Conservation (phyloP, 2,329 filamentous ascomycete species). For the Bipolaris sorokiniana region DNA sequence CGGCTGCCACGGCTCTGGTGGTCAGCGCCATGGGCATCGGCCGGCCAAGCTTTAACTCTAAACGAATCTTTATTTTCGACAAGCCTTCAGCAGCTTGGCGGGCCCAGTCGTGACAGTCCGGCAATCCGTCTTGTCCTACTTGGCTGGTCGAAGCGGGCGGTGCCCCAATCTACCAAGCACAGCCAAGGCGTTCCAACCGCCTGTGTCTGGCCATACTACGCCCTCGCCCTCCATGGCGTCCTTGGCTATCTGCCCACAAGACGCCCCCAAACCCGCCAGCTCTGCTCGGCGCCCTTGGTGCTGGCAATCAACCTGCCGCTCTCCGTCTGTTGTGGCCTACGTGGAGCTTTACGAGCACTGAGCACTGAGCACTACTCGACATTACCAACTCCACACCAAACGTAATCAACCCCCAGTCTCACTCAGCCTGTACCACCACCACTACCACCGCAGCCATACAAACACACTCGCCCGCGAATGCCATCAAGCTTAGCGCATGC, state of each 20-base stretch:
- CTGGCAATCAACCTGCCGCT: not conserved
- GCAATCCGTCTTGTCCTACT: slow-evolving; percentile 37
- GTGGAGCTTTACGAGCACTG: slow-evolving; percentile 13
- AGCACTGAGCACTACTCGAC: too few species aligned
- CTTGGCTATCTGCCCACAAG: slow-evolving; percentile 32
- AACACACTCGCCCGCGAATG: slow-evolving; percentile 25
- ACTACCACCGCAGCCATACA: too few species aligned
- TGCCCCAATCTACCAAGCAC: slow-evolving; percentile 24
- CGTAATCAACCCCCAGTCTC: slow-evolving; percentile 32
- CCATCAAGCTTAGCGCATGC: slow-evolving; percentile 40
- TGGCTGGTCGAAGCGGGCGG: slow-evolving; percentile 17
- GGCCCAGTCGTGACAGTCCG: slow-evolving; percentile 25
- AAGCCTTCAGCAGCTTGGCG: slow-evolving; percentile 45
- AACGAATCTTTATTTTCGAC: slow-evolving; percentile 43
- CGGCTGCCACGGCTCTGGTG: slow-evolving; percentile 22
- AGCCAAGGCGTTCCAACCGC: slow-evolving; percentile 27
- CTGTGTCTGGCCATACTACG: slow-evolving; percentile 17
- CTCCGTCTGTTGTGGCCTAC: slow-evolving; percentile 15
- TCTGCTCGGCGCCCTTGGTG: slow-evolving; percentile 11
- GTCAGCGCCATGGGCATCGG: slow-evolving; percentile 26
- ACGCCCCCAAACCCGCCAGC: slow-evolving; percentile 1
- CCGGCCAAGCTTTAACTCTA: slow-evolving; percentile 44
- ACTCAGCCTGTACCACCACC: slow-evolving; percentile 19
- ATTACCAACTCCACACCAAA: slow-evolving; percentile 36
- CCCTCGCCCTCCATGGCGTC: slow-evolving; percentile 20